These are phyloP conservation scores for Volvox carteri DNA, from an alignment of 163 green algal species.

Conservation along the genomic window DNA sequence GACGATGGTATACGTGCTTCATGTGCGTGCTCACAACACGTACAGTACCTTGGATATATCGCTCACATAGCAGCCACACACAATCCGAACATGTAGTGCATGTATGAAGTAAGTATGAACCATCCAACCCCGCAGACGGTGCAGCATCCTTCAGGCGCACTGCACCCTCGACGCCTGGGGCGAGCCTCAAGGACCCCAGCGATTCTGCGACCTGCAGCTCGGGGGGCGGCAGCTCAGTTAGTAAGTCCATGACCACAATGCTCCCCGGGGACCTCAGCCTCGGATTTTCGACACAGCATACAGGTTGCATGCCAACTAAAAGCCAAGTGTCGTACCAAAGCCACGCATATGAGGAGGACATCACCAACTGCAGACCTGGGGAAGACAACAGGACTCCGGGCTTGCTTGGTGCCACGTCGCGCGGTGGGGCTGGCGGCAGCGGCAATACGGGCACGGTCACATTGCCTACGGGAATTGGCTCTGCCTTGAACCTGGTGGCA, in stretches of 20 bases:
- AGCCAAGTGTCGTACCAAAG: slow-evolving; percentile 43
- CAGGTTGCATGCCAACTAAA: slow-evolving; percentile 14
- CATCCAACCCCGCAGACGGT: slow-evolving; percentile 1
- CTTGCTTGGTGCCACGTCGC: background rate
- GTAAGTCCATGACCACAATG: slow-evolving; percentile 41
- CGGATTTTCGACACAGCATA: slow-evolving; percentile 19
- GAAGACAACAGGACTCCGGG: slow-evolving; percentile 33
- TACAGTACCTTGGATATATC: no score
- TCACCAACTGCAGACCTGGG: slow-evolving; percentile 39
- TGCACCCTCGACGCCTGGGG: slow-evolving; percentile 18
- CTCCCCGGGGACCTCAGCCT: slow-evolving; percentile 36
- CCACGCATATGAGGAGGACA: slow-evolving; percentile 57
- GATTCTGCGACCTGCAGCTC: slow-evolving; percentile 9
- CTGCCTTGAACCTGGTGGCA: slow-evolving; percentile 38
- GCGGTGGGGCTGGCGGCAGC: background rate
- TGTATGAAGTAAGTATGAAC: no score
- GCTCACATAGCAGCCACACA: no score
- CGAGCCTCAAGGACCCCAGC: slow-evolving; percentile 8
- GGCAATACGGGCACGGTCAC: slow-evolving; percentile 44
- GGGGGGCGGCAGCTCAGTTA: slow-evolving; percentile 19
- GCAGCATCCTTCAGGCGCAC: background rate
- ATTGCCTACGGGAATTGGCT: slow-evolving; percentile 46
- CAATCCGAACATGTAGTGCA: no score
- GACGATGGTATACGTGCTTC: no score
- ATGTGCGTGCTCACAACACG: no score